Evolutionary conservation across 257 asterid genomes (phyloP), one percentile per base, ranked within the genome.

Genomic region (Penstemon newberryi): DNA sequence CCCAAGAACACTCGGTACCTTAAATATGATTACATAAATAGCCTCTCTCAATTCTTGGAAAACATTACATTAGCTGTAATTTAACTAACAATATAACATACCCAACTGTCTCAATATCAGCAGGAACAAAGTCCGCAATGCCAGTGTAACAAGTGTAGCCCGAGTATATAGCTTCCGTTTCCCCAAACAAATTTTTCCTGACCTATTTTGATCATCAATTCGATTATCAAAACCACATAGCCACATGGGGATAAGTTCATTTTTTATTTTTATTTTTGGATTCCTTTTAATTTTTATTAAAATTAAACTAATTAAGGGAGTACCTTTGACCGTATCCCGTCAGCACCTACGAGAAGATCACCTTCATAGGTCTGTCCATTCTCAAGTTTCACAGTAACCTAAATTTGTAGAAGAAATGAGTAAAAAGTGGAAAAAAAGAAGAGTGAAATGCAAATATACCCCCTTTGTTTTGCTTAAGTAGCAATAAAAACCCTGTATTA

Each of bases 111-210:
- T 91, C 90, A 36, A 94, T 91, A 79, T 91, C 99, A 61, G 95
- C 96, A 49, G 99, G 96, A 64, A 91, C 81, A 52, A 85, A 94
- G 83, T 94, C 96, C 47, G 96, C 96, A 72, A 94, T 94, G 40
- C 97, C 97, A 56, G 99, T 94, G 87, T 94, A 94, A 79, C 97
- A 94, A 63, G 97, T 91, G 82, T 94, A 94, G 72, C 94, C 96
- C 4, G 97, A 94, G 80, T 91, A 94, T 66, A 78, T 67, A 59
- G 86, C 76, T 37, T 89, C 96, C 1, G 73, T 60, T 59, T 68
- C 83, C 56, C 99, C 99, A 70, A 91, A 91, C 77, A 94, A 78
- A 52, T 84, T 86, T 62, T 56, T 75, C 77, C 97, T 77, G 61
- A 94, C 97, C 99, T 93, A 63, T 43, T 72, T 38, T 6, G 43